Percentiles rank a stretch among this genome's conserved stretches.
These are phyloP conservation scores for Fusarium oligoseptatum DNA, from an alignment of 2,329 filamentous ascomycete genomes.

Conservation along the genomic window DNA sequence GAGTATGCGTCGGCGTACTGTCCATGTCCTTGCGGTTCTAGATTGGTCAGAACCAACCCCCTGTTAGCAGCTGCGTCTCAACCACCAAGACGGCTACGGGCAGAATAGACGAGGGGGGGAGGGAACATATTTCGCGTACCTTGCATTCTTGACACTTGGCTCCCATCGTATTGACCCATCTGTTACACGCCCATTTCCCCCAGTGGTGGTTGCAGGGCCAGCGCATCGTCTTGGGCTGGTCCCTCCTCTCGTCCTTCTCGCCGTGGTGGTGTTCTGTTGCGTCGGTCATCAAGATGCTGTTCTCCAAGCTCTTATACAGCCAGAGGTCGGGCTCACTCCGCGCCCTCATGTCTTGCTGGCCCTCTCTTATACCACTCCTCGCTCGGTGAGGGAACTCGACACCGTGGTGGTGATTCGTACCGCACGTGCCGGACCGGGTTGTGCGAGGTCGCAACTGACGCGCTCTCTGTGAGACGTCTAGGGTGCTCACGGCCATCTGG, in stretches of 20 bases:
- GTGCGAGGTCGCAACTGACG: constrained; percentile 27
- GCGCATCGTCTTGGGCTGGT: constrained; percentile 24
- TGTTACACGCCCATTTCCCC: constrained; percentile 39
- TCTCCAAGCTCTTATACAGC: constrained; percentile 14
- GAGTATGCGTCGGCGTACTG: constrained; percentile 38
- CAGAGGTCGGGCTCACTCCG: constrained; percentile 10
- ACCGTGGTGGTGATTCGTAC: constrained; percentile 37
- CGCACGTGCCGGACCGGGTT: constrained; percentile 32
- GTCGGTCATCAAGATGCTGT: constrained; percentile 9
- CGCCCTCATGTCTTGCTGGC: constrained; percentile 13
- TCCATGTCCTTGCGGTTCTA: constrained; percentile 36
- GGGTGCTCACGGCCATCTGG: constrained; percentile 19
- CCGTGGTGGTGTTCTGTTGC: neutral
- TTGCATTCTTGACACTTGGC: constrained; percentile 38
- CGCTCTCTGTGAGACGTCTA: constrained; percentile 35
- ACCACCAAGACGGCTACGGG: constrained; percentile 13
- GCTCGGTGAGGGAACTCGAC: constrained; percentile 10
- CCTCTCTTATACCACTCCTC: constrained; percentile 38
- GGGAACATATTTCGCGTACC: constrained; percentile 25
- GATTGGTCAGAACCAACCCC: constrained; percentile 1
- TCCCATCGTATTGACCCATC: constrained; percentile 38
- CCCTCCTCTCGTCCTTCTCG: neutral
- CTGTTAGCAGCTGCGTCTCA: constrained; percentile 18
- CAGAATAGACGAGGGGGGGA: constrained; percentile 9
- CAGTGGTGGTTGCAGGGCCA: constrained; percentile 44